A percentile compares a stretch with the other conserved stretches of the same genome.
Evolutionary conservation across 768 basidiomycete genomes (phyloP).

Genomic region (Tremella fuciformis): DNA sequence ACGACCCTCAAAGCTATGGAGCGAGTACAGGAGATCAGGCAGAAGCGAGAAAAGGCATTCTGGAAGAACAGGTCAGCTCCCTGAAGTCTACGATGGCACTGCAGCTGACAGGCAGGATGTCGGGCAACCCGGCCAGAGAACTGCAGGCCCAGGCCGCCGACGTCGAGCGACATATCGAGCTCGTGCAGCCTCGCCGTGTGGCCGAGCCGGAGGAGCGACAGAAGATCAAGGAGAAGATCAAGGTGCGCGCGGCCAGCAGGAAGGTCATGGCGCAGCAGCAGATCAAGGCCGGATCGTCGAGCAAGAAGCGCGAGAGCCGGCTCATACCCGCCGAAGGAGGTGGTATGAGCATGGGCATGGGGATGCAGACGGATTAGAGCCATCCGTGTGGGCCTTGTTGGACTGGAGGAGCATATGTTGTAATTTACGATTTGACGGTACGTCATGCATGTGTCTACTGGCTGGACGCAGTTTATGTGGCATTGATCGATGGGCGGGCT

Average conservation of each 20-base stretch:
- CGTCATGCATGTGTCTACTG: no score
- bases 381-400: no score
- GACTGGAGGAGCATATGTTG: no score
- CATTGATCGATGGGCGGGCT: no score
- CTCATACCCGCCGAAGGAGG: constrained; percentile 78
- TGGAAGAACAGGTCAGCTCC: constrained; percentile 70
- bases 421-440: constrained; percentile 1
- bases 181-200: constrained; percentile 53
- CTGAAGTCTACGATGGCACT: background rate
- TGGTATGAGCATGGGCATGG: constrained; percentile 75
- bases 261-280: constrained; percentile 45
- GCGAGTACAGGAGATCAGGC: constrained; percentile 85
- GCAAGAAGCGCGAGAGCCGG: constrained; percentile 59
- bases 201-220: constrained; percentile 55
- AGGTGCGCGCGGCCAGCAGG: constrained; percentile 51
- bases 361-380: constrained; percentile 6
- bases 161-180: constrained; percentile 58
- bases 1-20: constrained; percentile 97
- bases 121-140: constrained; percentile 68
- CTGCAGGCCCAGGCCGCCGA: constrained; percentile 60
- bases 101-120: constrained; percentile 63
- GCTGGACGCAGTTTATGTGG: no score
- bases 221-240: constrained; percentile 73
- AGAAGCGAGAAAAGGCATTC: constrained; percentile 85
- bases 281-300: constrained; percentile 26